Percentiles rank a stretch among this genome's conserved stretches.
phyloP scores from a whole-genome alignment of 805 yeast species.

The Zygosaccharomyces siamensis region DNA sequence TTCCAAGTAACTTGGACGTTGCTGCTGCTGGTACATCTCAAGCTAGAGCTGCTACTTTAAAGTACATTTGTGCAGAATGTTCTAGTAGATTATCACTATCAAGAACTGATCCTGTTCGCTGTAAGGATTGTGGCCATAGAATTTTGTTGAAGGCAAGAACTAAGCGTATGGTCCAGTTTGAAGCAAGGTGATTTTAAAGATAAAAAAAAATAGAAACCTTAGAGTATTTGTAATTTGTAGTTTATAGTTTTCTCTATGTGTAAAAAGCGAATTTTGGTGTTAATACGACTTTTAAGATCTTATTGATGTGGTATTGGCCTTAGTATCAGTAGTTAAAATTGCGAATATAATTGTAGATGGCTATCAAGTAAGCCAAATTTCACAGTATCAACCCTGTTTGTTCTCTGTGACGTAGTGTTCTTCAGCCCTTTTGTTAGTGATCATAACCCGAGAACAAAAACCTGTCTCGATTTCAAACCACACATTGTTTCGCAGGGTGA shows the following conservation, averaged over 20 bases:
- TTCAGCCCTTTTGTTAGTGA: background rate
- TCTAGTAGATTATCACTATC: slow-evolving; percentile 82
- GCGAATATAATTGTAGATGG: too few species aligned
- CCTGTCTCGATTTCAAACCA: background rate
- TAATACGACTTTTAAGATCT: background rate
- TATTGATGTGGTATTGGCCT: too few species aligned
- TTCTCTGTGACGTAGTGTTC: too few species aligned
- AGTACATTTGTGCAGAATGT: slow-evolving; percentile 94
- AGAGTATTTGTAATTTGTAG: background rate
- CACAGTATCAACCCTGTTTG: background rate
- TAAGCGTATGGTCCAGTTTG: slow-evolving; percentile 90
- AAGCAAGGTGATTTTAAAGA: slow-evolving; percentile 50
- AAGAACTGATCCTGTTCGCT: slow-evolving; percentile 94
- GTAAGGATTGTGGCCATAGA: slow-evolving; percentile 98
- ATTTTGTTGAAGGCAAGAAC: slow-evolving; percentile 96
- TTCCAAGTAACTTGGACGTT: slow-evolving; percentile 75
- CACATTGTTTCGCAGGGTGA: background rate
- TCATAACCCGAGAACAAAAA: background rate
- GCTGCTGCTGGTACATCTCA: slow-evolving; percentile 77
- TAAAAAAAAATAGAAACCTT: too few species aligned
- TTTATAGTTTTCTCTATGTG: background rate
- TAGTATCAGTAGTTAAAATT: too few species aligned
- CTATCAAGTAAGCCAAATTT: background rate
- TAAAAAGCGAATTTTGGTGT: background rate
- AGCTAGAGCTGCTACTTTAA: slow-evolving; percentile 75